These are phyloP conservation scores for Eimeria praecox DNA, from an alignment of 169 alveolate genomes.

Conservation along the genomic window DNA sequence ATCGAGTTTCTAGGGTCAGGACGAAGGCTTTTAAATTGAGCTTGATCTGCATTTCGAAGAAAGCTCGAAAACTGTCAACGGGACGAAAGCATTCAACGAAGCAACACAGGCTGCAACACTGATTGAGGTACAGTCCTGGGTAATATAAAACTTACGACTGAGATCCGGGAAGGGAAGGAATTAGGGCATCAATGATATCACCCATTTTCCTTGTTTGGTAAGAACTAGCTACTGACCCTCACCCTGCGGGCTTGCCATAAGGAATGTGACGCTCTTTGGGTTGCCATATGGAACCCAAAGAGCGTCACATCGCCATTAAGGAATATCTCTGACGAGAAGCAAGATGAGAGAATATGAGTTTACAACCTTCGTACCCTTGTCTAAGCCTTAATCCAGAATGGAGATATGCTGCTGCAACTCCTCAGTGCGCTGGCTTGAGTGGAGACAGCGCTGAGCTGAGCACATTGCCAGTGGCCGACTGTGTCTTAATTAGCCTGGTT, in stretches of 20 bases:
- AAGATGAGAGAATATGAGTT: not conserved
- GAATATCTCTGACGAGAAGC: not conserved
- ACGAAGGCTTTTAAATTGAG: not conserved
- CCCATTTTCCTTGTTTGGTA: not conserved
- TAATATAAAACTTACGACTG: not conserved
- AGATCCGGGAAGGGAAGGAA: not conserved
- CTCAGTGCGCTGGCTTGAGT: not conserved
- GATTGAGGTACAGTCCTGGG: not conserved
- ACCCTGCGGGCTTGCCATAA: not conserved
- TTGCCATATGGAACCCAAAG: not conserved
- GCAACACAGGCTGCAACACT: not conserved
- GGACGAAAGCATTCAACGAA: not conserved
- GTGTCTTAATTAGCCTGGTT: not conserved
- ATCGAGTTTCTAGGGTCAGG: not conserved
- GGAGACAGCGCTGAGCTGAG: constrained; percentile 3
- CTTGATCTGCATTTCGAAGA: not conserved
- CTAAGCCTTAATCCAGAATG: not conserved
- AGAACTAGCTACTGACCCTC: not conserved
- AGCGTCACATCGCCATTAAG: not conserved
- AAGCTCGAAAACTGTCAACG: not conserved
- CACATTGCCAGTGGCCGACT: not conserved
- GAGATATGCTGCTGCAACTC: not conserved
- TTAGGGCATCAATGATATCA: not conserved
- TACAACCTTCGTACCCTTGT: not conserved
- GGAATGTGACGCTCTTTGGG: not conserved